phyloP scores from a whole-genome alignment of 1,284 basidiomycete species.

The Schizopora paradoxa region DNA sequence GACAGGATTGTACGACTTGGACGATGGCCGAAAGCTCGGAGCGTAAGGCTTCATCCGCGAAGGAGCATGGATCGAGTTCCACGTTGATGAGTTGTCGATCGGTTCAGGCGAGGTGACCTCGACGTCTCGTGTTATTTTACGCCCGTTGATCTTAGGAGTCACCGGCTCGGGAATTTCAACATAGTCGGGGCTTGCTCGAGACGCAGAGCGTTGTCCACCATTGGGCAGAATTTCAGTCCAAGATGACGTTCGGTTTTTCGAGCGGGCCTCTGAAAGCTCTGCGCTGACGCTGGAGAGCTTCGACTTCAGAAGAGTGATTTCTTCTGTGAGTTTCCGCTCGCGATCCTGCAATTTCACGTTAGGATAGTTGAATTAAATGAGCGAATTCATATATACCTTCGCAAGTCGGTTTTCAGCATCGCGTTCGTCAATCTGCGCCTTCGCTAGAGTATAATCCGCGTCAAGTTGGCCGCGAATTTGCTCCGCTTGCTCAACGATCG shows the following conservation, averaged over 20 bases:
- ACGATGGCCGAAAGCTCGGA: constrained; percentile 31
- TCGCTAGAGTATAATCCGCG: constrained; percentile 58
- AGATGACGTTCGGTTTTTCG: constrained; percentile 29
- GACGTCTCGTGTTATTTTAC: constrained; percentile 27
- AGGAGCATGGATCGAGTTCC: constrained; percentile 74
- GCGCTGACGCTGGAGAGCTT: constrained; percentile 53
- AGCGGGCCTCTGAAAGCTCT: constrained; percentile 52
- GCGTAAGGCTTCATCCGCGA: constrained; percentile 24
- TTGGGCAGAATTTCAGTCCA: constrained; percentile 28
- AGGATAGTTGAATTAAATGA: constrained; percentile 5
- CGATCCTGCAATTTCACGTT: constrained; percentile 47
- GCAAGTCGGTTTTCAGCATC: constrained; percentile 61
- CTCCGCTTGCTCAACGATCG: constrained; percentile 60
- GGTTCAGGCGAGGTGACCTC: constrained; percentile 43
- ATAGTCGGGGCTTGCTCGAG: constrained; percentile 59
- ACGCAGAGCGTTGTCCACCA: constrained; percentile 34
- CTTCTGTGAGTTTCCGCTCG: constrained; percentile 61
- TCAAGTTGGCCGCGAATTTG: constrained; percentile 60
- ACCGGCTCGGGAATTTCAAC: constrained; percentile 39
- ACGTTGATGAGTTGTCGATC: constrained; percentile 53
- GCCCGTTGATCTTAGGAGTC: constrained; percentile 26
- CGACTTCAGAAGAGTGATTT: constrained; percentile 57
- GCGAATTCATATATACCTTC: constrained; percentile 41
- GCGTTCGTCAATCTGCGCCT: constrained; percentile 66
- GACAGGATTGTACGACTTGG: constrained; percentile 29